Conservation (phyloP, 805 yeast species). For the Kuraishia piskuri region DNA sequence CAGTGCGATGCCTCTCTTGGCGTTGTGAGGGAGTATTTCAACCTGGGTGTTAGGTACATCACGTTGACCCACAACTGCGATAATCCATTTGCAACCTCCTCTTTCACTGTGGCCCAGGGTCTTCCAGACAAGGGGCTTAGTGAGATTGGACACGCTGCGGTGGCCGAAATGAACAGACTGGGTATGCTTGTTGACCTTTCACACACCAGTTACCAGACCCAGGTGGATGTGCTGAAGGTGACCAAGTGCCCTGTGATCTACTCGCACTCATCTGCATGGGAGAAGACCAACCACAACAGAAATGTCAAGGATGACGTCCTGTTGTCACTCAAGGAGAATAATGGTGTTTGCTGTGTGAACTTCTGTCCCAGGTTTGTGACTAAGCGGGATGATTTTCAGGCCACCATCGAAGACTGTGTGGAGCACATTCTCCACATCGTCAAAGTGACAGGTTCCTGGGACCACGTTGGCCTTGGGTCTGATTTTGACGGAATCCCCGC, state of each 20-base stretch:
- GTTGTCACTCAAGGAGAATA: slow-evolving; percentile 26
- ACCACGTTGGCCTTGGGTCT: slow-evolving; percentile 41
- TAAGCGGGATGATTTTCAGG: slow-evolving; percentile 9
- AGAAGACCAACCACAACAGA: slow-evolving; percentile 31
- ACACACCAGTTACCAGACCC: slow-evolving; percentile 39
- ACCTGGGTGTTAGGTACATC: slow-evolving; percentile 43
- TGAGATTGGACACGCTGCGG: slow-evolving; percentile 29
- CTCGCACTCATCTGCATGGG: slow-evolving; percentile 38
- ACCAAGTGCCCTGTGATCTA: slow-evolving; percentile 39
- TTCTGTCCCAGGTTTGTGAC: slow-evolving; percentile 33
- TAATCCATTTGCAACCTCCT: slow-evolving; percentile 50
- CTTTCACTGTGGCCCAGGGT: slow-evolving; percentile 37
- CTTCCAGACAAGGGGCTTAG: slow-evolving; percentile 35
- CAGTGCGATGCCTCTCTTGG: slow-evolving; percentile 41
- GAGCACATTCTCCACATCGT: slow-evolving; percentile 35
- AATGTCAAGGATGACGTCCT: slow-evolving; percentile 42
- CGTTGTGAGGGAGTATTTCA: slow-evolving; percentile 38
- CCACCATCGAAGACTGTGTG: slow-evolving; percentile 39
- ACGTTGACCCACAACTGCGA: slow-evolving; percentile 50
- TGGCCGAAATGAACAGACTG: slow-evolving; percentile 40
- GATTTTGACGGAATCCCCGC: slow-evolving; percentile 45
- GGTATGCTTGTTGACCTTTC: slow-evolving; percentile 46
- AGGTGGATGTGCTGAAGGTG: slow-evolving; percentile 32
- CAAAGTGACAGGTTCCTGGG: slow-evolving; percentile 35
- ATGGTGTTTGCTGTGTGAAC: slow-evolving; percentile 40